phyloP scores from a whole-genome alignment of 1,139 yeast species.

The Hyphopichia fennica region DNA sequence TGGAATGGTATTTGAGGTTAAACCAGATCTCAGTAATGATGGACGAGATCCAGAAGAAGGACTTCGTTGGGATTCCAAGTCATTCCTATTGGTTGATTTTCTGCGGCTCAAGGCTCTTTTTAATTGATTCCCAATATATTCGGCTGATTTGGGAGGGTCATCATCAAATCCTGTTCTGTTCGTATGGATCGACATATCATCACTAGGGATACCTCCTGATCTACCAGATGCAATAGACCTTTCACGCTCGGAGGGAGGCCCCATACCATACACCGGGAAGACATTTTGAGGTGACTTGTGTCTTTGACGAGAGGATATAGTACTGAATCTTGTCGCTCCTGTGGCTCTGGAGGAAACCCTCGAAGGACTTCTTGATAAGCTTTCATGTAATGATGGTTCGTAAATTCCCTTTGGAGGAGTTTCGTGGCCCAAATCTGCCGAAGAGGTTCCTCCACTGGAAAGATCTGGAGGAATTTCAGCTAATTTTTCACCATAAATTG shows the following conservation, averaged over 20 bases:
- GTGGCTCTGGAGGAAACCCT: conserved; percentile 2
- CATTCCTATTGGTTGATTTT: conserved; percentile 1
- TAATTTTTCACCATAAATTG: neutral
- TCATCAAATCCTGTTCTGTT: conserved; percentile 3
- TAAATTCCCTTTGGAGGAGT: neutral
- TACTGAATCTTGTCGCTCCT: neutral
- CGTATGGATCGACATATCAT: conserved; percentile 2
- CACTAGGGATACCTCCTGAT: conserved; percentile 7
- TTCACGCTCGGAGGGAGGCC: conserved; percentile 56
- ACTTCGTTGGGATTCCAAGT: conserved; percentile 2
- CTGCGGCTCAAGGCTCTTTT: conserved; percentile 19
- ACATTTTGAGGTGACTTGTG: conserved; percentile 67
- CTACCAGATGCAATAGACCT: conserved; percentile 51
- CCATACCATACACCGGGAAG: conserved; percentile 80
- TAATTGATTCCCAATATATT: conserved; percentile 31
- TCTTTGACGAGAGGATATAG: neutral
- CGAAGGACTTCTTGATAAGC: conserved; percentile 2
- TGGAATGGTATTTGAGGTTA: neutral
- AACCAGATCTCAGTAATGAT: neutral
- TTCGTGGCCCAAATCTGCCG: neutral
- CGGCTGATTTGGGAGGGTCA: conserved; percentile 16
- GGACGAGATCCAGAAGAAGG: neutral
- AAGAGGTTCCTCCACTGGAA: neutral
- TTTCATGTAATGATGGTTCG: neutral
- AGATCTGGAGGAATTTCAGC: neutral